Conservation (phyloP, 352 stramenopile species). For the Phytophthora hibernalis region DNA sequence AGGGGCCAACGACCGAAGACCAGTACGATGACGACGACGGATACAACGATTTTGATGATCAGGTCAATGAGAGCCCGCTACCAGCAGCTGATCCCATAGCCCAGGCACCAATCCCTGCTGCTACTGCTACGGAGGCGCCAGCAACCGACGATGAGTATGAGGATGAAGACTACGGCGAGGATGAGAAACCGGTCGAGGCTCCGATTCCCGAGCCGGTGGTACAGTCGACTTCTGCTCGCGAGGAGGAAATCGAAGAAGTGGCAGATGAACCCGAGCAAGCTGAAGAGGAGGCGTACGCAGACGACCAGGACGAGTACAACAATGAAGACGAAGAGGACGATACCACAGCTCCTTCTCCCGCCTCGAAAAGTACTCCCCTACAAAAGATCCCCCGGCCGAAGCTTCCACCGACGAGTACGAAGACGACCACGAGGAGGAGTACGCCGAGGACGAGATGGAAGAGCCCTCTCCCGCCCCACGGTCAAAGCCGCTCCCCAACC, state of each 20-base stretch:
- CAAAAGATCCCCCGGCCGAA: constrained; percentile 5
- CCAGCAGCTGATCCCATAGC: background rate
- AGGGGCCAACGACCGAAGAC: constrained; percentile 26
- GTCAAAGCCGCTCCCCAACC: constrained; percentile 4
- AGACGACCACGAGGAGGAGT: constrained; percentile 33
- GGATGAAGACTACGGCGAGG: constrained; percentile 46
- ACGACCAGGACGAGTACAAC: constrained; percentile 51
- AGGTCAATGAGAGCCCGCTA: constrained; percentile 23
- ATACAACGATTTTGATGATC: constrained; percentile 62
- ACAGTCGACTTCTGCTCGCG: constrained; percentile 17
- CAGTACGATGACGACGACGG: constrained; percentile 48
- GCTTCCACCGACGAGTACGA: constrained; percentile 32
- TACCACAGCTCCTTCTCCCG: constrained; percentile 5
- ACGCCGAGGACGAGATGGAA: constrained; percentile 34
- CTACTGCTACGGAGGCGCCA: constrained; percentile 5
- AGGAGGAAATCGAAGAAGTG: constrained; percentile 32
- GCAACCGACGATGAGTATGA: constrained; percentile 52
- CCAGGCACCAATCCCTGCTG: background rate
- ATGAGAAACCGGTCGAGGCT: constrained; percentile 12
- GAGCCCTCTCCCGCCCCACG: constrained; percentile 20
- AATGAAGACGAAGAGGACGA: constrained; percentile 55
- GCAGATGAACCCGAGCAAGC: constrained; percentile 15
- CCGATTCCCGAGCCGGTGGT: background rate
- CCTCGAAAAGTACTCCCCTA: constrained; percentile 1
- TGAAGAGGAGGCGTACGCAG: constrained; percentile 38